Conservation (phyloP, 2,329 filamentous ascomycete genomes). For the Colletotrichum shisoi region DNA sequence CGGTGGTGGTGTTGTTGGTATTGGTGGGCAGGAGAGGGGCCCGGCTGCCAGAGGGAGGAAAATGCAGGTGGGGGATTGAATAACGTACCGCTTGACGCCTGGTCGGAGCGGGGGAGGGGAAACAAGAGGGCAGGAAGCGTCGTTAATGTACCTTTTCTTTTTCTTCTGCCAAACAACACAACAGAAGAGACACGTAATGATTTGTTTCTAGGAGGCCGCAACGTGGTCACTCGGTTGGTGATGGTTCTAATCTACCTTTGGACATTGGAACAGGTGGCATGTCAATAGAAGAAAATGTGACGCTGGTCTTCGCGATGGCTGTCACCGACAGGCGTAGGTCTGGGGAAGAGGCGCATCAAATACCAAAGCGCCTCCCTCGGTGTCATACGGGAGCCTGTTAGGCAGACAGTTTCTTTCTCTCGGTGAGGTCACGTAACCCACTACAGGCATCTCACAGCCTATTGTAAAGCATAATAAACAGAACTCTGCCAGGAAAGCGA, state of each 20-base stretch:
- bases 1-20: conserved; percentile 9
- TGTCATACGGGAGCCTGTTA: conserved; percentile 34
- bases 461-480: background rate
- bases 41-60: conserved; percentile 17
- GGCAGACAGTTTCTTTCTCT: conserved; percentile 8
- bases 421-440: conserved; percentile 7
- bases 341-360: conserved; percentile 3
- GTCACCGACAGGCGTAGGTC: background rate
- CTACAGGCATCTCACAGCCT: background rate
- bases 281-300: conserved; percentile 10
- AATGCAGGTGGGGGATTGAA: conserved; percentile 4
- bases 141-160: conserved; percentile 15
- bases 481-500: background rate
- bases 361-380: conserved; percentile 4
- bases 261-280: conserved; percentile 27
- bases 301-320: conserved; percentile 27
- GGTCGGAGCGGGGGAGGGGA: conserved; percentile 19
- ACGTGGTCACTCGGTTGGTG: conserved; percentile 11
- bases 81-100: background rate
- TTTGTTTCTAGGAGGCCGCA: background rate
- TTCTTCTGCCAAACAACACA: background rate
- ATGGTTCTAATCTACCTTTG: background rate
- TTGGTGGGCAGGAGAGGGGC: conserved; percentile 35
- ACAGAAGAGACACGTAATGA: conserved; percentile 24
- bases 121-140: background rate